Conservation (phyloP, 306 rosid genomes). For the Amphicarpaea edgeworthii region DNA sequence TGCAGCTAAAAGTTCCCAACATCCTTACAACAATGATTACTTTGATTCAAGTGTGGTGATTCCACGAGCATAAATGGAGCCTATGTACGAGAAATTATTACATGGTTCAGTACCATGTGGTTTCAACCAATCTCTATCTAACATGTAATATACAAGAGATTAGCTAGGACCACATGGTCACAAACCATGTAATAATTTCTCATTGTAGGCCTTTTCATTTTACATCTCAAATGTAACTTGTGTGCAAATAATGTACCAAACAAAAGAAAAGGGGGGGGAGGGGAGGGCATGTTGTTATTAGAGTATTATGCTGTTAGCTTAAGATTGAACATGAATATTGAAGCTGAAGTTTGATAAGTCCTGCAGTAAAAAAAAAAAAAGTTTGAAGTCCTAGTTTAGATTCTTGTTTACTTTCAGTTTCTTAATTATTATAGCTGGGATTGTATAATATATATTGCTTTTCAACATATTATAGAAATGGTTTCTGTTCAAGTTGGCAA, state of each 20-base stretch:
- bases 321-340: conserved; percentile 26
- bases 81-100: not conserved
- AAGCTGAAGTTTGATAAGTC: conserved; percentile 15
- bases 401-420: conserved; percentile 21
- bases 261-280: no score
- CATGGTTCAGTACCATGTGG: no score
- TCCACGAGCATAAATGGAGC: conserved; percentile 40
- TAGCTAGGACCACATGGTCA: no score
- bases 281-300: not conserved
- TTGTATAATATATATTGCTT: conserved; percentile 22
- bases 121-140: no score
- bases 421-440: not conserved
- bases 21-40: conserved; percentile 55
- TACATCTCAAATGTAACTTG: no score
- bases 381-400: not conserved
- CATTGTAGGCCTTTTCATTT: no score
- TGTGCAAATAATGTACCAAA: no score
- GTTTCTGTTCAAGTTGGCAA: not conserved
- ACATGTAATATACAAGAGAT: no score
- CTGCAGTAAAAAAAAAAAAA: no score
- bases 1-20: conserved; percentile 25
- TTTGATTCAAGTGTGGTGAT: conserved; percentile 52
- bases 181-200: no score
- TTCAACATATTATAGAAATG: conserved; percentile 24
- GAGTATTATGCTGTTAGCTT: not conserved